phyloP scores from a whole-genome alignment of 1,284 basidiomycete species.

The Inonotus obliquus region DNA sequence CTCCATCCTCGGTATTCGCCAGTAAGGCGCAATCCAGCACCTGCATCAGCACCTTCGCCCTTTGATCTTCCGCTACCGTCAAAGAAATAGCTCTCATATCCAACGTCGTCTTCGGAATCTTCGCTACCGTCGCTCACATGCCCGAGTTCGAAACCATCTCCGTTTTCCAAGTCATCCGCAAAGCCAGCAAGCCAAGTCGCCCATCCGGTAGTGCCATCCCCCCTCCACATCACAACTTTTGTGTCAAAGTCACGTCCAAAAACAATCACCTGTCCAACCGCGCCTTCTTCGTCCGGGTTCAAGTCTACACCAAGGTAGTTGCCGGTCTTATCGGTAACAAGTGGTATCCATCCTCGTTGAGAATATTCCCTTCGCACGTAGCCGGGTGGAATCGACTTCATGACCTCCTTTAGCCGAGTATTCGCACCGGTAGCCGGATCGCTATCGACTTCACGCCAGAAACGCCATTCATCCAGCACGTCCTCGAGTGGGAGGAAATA shows the following conservation, averaged over 20 bases:
- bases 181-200: slow-evolving; percentile 92
- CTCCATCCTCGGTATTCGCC: slow-evolving; percentile 89
- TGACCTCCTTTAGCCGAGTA: slow-evolving; percentile 60
- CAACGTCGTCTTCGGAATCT: slow-evolving; percentile 75
- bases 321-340: slow-evolving; percentile 88
- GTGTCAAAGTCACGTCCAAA: slow-evolving; percentile 98
- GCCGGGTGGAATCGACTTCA: slow-evolving; percentile 88
- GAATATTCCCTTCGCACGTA: slow-evolving; percentile 93
- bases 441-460: slow-evolving; percentile 88
- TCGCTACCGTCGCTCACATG: slow-evolving; percentile 46
- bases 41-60: slow-evolving; percentile 70
- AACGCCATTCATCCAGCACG: slow-evolving; percentile 88
- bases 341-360: slow-evolving; percentile 93
- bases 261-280: slow-evolving; percentile 90
- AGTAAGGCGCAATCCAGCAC: slow-evolving; percentile 64
- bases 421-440: slow-evolving; percentile 81
- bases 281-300: slow-evolving; percentile 75
- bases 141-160: slow-evolving; percentile 83
- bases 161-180: slow-evolving; percentile 88
- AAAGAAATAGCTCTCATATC: slow-evolving; percentile 84
- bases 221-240: slow-evolving; percentile 91
- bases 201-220: slow-evolving; percentile 91
- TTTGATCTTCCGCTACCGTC: slow-evolving; percentile 70
- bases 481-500: slow-evolving; percentile 83
- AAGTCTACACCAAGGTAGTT: slow-evolving; percentile 98